These are phyloP conservation scores for Elasticomyces elasticus DNA, from an alignment of 495 filamentous ascomycete species.

Conservation along the genomic window DNA sequence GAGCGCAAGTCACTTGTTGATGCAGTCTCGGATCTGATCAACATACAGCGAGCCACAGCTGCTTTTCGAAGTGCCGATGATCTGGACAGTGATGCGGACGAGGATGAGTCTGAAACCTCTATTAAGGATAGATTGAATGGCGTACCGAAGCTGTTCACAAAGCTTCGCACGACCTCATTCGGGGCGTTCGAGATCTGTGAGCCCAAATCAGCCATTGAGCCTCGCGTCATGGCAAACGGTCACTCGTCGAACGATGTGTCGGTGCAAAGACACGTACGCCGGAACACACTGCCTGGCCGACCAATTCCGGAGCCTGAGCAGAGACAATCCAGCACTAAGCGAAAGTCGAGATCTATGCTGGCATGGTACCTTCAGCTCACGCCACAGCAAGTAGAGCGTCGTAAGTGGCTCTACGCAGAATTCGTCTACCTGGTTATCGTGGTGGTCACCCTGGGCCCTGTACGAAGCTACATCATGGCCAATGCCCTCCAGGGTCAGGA, in stretches of 20 bases:
- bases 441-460: constrained; percentile 54
- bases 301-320: constrained; percentile 43
- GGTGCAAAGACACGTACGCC: constrained; percentile 34
- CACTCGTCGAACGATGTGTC: neutral
- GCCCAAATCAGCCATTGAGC: constrained; percentile 20
- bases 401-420: constrained; percentile 75
- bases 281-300: constrained; percentile 37
- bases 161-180: neutral
- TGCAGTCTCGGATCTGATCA: constrained; percentile 29
- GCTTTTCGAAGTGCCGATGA: constrained; percentile 26
- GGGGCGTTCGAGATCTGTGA: neutral
- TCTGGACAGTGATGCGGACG: constrained; percentile 41
- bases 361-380: constrained; percentile 73
- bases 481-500: constrained; percentile 62
- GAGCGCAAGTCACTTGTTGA: constrained; percentile 43
- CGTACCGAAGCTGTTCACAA: constrained; percentile 4
- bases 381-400: constrained; percentile 56
- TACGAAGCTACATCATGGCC: constrained; percentile 57
- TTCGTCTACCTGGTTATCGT: constrained; percentile 63
- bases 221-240: constrained; percentile 1
- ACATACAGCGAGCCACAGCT: constrained; percentile 13
- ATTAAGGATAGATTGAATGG: constrained; percentile 11
- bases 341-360: constrained; percentile 57
- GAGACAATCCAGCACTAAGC: constrained; percentile 26
- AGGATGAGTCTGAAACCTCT: constrained; percentile 20